Evolutionary conservation across 2,329 filamentous ascomycete species (phyloP), one percentile per base, ranked within the genome.

Genomic region (Pestalotiopsis sp.): DNA sequence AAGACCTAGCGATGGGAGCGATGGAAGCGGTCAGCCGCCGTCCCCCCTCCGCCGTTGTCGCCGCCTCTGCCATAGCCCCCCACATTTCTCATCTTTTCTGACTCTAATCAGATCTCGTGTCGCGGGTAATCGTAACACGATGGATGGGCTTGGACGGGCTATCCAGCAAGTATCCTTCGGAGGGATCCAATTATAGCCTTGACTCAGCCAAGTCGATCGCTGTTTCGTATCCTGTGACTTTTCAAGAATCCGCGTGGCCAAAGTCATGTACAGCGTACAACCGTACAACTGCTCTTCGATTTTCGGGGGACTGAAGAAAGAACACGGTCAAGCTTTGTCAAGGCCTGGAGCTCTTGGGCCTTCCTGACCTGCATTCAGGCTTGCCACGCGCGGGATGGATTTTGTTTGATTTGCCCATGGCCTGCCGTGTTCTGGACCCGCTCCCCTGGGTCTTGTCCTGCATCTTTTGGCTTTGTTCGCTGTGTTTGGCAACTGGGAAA

Each of bases 401-500:
- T 35, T 52, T 52, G 44, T 52, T 52, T 52, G 44, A 52, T 52
- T 52, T 52, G n/a, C 44, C 58, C n/a, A 30, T 61, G 20, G 62
- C 44, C 62, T 24, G 30, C 24, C 40, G 24, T 3, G 62, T 55
- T 65, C 62, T 65, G 62, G 62, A 39, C 62, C 62, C 48, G 24
- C 62, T 26, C 26, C 48, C 44, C 44, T 52, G 44, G 44, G 44
- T n/a, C 17, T 22, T 52, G 4, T 48, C 1, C 17, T 52, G 44
- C 44, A 52, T 22, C 44, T 52, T 52, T 9, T 20, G 20, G 44
- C 44, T 20, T 52, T 48, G 22, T n/a, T 52, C 2, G 35, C 64
- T 59, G 38, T 24, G 26, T 59, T 55, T 59, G 55, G 52, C 30
- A 59, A 66, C 52, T 66, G 64, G 52, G 14, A 59, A 40, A 39